Conservation (phyloP, 2,329 filamentous ascomycete species). For the Sclerotinia nivalis region DNA sequence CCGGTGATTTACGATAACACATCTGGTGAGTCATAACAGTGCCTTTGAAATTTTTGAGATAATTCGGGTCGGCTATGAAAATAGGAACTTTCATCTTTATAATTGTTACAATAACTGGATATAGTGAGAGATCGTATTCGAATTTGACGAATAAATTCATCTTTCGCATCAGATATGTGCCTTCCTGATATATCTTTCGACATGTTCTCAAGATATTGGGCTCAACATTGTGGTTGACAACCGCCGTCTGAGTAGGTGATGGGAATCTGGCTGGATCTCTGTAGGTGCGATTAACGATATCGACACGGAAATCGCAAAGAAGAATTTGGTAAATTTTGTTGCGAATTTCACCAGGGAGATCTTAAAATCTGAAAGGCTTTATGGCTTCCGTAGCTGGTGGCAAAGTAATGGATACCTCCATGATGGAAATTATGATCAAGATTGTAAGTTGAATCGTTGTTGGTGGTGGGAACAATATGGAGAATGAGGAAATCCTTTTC, state of each 20-base stretch:
- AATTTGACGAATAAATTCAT: slow-evolving; percentile 1
- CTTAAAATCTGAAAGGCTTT: background rate
- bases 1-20: background rate
- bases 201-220: slow-evolving; percentile 6
- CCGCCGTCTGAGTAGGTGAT: background rate
- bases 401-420: background rate
- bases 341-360: background rate
- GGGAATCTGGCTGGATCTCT: background rate
- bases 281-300: background rate
- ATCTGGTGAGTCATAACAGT: background rate
- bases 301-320: background rate
- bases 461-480: background rate
- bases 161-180: background rate
- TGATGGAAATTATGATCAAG: background rate
- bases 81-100: background rate
- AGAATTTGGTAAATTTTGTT: background rate
- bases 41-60: background rate
- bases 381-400: too few species aligned
- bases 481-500: background rate
- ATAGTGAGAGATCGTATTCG: background rate
- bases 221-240: background rate
- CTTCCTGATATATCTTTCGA: background rate
- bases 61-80: background rate
- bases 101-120: background rate
- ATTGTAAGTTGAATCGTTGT: background rate